Conservation (phyloP, 345 rosid species). For the Mangifera indica region DNA sequence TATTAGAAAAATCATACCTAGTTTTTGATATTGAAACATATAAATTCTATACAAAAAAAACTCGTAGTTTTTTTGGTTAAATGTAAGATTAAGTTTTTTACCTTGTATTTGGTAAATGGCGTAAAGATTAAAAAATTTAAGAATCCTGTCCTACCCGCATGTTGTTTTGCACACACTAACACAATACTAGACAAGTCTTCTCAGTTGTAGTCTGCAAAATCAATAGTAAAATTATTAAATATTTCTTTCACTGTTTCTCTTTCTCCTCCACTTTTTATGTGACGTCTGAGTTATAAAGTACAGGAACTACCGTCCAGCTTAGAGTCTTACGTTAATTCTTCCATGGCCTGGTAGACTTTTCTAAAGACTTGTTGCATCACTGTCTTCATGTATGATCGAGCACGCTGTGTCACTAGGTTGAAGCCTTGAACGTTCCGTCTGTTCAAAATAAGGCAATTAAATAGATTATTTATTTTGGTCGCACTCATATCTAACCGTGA, state of each 20-base stretch:
- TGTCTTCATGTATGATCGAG: background rate
- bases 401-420: background rate
- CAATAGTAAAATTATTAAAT: no score
- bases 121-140: no score
- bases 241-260: background rate
- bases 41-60: no score
- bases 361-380: slow-evolving; percentile 20
- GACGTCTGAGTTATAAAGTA: background rate
- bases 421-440: background rate
- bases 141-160: no score
- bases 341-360: background rate
- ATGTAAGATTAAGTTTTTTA: no score
- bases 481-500: background rate
- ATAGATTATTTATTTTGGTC: background rate
- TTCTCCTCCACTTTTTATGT: background rate
- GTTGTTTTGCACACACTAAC: no score
- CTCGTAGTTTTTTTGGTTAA: no score
- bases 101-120: no score
- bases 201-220: no score
- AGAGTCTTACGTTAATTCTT: background rate
- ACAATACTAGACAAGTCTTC: no score
- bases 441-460: background rate
- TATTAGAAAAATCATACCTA: no score
- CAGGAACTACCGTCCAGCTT: slow-evolving; percentile 19
- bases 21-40: no score